Evolutionary conservation across 257 asterid species (phyloP).

Genomic region (Scutellaria baicalensis): DNA sequence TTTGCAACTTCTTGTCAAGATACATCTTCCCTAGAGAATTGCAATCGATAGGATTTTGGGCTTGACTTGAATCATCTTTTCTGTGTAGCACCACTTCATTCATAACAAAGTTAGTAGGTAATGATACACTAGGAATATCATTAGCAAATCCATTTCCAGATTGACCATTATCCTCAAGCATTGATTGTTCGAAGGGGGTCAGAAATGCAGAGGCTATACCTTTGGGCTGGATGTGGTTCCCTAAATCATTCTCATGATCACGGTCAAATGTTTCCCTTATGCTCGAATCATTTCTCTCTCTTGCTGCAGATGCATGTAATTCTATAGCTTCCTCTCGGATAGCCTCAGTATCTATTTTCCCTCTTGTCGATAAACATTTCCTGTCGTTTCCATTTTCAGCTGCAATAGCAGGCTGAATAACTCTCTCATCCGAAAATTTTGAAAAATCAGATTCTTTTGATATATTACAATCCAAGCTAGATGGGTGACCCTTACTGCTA

Average conservation of each 20-base stretch:
- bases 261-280: slow-evolving; percentile 28
- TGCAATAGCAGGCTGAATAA: slow-evolving; percentile 27
- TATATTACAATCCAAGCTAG: slow-evolving; percentile 32
- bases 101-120: slow-evolving; percentile 31
- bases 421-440: slow-evolving; percentile 49
- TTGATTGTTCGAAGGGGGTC: slow-evolving; percentile 41
- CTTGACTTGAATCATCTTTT: slow-evolving; percentile 40
- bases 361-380: slow-evolving; percentile 39
- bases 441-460: slow-evolving; percentile 46
- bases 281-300: slow-evolving; percentile 44
- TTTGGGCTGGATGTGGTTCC: slow-evolving; percentile 36
- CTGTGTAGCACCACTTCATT: slow-evolving; percentile 39
- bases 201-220: slow-evolving; percentile 34
- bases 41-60: slow-evolving; percentile 39
- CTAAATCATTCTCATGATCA: slow-evolving; percentile 45
- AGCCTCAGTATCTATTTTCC: slow-evolving; percentile 38
- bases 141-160: slow-evolving; percentile 39
- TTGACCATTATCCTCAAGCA: slow-evolving; percentile 40
- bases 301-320: slow-evolving; percentile 43
- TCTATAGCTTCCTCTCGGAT: slow-evolving; percentile 46
- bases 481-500: slow-evolving; percentile 33
- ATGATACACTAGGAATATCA: slow-evolving; percentile 33
- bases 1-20: slow-evolving; percentile 41
- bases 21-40: slow-evolving; percentile 36
- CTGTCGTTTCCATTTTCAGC: slow-evolving; percentile 54